Evolutionary conservation across 106 monocot genomes (phyloP).

Genomic region (Dendrobium catenatum): DNA sequence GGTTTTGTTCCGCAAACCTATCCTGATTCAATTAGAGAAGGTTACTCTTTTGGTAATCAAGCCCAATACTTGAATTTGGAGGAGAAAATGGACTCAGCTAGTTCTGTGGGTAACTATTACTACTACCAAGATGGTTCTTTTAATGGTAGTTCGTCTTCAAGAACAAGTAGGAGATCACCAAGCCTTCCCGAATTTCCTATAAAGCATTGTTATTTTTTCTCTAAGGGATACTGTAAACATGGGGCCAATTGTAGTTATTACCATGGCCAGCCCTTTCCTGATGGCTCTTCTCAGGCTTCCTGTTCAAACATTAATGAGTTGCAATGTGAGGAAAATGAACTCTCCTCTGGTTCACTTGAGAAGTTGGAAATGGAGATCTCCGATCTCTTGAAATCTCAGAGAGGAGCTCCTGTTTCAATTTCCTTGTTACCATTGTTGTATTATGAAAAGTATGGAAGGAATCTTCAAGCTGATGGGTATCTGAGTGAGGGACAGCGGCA

Average conservation of each 20-base stretch:
- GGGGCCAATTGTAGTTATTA: conserved; percentile 58
- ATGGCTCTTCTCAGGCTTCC: conserved; percentile 9
- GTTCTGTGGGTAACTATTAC: conserved; percentile 3
- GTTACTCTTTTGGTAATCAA: conserved; percentile 7
- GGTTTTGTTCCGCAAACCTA: conserved; percentile 11
- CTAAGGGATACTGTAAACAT: conserved; percentile 69
- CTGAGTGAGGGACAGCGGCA: conserved; percentile 82
- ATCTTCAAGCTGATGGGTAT: conserved; percentile 69
- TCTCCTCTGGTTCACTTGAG: conserved; percentile 41
- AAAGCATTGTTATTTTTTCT: conserved; percentile 45
- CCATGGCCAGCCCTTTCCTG: conserved; percentile 25
- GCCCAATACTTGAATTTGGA: conserved; percentile 16
- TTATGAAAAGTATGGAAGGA: conserved; percentile 59
- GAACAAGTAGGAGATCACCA: conserved; percentile 21
- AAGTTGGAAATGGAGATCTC: conserved; percentile 67
- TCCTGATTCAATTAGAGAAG: conserved; percentile 10
- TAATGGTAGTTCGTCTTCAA: not conserved
- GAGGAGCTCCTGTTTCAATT: conserved; percentile 50
- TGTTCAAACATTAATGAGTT: conserved; percentile 21
- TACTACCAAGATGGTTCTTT: conserved; percentile 13
- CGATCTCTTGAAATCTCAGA: conserved; percentile 49
- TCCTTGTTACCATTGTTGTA: conserved; percentile 61
- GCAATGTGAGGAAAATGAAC: conserved; percentile 23
- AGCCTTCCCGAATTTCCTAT: conserved; percentile 19
- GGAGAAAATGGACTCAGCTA: not conserved